Evolutionary conservation across 495 filamentous ascomycete genomes (phyloP).

Genomic region (Saxispiralis lemnorum): DNA sequence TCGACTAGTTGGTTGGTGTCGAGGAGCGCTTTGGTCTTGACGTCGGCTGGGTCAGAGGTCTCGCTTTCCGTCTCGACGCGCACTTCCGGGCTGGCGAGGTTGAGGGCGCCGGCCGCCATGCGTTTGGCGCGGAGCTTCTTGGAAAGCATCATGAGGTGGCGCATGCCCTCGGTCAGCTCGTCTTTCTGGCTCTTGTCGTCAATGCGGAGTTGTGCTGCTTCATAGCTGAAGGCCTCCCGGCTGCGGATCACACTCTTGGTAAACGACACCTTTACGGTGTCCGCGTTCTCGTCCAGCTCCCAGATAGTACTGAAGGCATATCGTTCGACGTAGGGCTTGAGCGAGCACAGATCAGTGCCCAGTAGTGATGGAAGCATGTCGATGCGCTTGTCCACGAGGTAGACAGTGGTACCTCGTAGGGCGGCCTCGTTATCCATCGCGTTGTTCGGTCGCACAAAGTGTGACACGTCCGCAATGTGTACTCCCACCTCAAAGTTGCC

Average conservation of each 20-base stretch:
- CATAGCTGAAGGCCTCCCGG: conserved; percentile 95
- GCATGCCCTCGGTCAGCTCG: conserved; percentile 78
- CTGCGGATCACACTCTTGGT: conserved; percentile 96
- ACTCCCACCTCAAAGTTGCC: conserved; percentile 94
- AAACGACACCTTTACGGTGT: conserved; percentile 66
- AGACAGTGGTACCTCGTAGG: conserved; percentile 86
- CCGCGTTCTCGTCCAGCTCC: conserved; percentile 74
- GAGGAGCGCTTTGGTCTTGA: conserved; percentile 85
- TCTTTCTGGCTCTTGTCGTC: conserved; percentile 74
- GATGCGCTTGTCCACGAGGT: conserved; percentile 95
- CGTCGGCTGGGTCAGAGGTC: conserved; percentile 86
- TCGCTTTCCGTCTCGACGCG: conserved; percentile 85
- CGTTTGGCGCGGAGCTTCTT: conserved; percentile 90
- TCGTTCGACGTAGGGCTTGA: conserved; percentile 93
- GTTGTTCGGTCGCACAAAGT: conserved; percentile 93
- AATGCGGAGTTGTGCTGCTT: conserved; percentile 82
- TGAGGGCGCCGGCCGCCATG: conserved; percentile 87
- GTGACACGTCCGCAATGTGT: conserved; percentile 97
- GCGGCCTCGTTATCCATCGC: conserved; percentile 93
- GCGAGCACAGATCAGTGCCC: conserved; percentile 86
- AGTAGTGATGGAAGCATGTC: conserved; percentile 96
- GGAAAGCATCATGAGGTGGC: conserved; percentile 68
- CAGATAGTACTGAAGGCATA: conserved; percentile 91
- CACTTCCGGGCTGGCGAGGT: conserved; percentile 88
- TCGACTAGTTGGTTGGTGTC: conserved; percentile 95